These are phyloP conservation scores for Candida xyloterini DNA, from an alignment of 805 yeast genomes.

Conservation along the genomic window DNA sequence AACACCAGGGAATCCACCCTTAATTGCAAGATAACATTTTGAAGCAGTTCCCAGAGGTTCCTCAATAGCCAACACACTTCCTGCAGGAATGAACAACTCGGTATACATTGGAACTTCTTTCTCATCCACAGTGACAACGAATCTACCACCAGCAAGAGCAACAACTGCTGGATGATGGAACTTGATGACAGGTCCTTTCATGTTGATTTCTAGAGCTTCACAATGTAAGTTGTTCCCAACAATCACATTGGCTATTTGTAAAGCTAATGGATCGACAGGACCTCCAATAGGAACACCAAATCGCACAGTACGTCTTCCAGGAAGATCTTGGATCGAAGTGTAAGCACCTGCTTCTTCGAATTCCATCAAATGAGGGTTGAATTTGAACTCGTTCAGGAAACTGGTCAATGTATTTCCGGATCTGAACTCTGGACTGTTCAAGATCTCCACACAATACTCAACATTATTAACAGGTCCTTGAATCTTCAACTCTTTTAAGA, in stretches of 20 bases:
- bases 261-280: constrained; percentile 92
- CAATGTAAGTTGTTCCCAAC: constrained; percentile 82
- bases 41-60: constrained; percentile 71
- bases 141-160: constrained; percentile 88
- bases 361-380: constrained; percentile 81
- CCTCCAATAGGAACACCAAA: constrained; percentile 98
- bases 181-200: constrained; percentile 78
- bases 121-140: constrained; percentile 64
- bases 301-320: constrained; percentile 83
- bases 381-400: constrained; percentile 74
- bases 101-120: constrained; percentile 56
- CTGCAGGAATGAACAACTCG: constrained; percentile 67
- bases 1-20: constrained; percentile 85
- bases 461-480: constrained; percentile 86
- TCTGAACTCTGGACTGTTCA: constrained; percentile 76
- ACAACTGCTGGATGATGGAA: constrained; percentile 79
- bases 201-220: constrained; percentile 87
- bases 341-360: constrained; percentile 87
- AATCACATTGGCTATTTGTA: constrained; percentile 81
- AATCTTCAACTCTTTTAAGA: constrained; percentile 78
- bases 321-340: constrained; percentile 94
- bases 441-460: constrained; percentile 83
- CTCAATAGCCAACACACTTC: constrained; percentile 75
- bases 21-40: constrained; percentile 81
- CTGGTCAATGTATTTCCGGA: constrained; percentile 82